A percentile compares a stretch with the other conserved stretches of the same genome.
Evolutionary conservation across 805 yeast genomes (phyloP).

Genomic region (Brettanomyces sp.): DNA sequence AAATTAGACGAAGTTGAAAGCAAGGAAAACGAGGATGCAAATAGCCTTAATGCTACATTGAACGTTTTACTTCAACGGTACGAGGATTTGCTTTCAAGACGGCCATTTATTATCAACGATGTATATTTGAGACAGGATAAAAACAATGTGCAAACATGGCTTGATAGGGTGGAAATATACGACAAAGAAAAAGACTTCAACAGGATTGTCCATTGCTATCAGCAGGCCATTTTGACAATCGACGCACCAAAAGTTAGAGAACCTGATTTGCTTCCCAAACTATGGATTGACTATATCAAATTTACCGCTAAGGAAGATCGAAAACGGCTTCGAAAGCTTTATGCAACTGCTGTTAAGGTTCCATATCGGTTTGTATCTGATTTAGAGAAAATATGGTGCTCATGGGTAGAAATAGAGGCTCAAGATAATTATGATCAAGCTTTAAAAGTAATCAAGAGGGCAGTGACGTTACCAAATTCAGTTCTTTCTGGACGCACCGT

Average conservation of each 20-base stretch:
- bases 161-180: conserved; percentile 44
- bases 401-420: conserved; percentile 59
- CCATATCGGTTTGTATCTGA: conserved; percentile 58
- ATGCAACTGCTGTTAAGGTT: conserved; percentile 53
- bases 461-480: conserved; percentile 20
- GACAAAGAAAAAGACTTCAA: conserved; percentile 28
- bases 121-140: conserved; percentile 53
- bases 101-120: conserved; percentile 56
- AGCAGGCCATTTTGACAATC: conserved; percentile 55
- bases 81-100: conserved; percentile 45
- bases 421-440: conserved; percentile 33
- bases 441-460: conserved; percentile 24
- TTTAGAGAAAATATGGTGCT: conserved; percentile 57
- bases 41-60: conserved; percentile 23
- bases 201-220: conserved; percentile 46
- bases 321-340: conserved; percentile 32
- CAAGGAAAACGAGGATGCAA: conserved; percentile 8
- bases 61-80: conserved; percentile 38
- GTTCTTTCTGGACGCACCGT: background rate
- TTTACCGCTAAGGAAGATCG: conserved; percentile 45
- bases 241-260: conserved; percentile 45
- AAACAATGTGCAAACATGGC: conserved; percentile 62
- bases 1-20: conserved; percentile 11
- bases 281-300: conserved; percentile 68
- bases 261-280: conserved; percentile 34